Base-by-base conservation (phyloP, 257 asterid species). In the Cinchona pubescens region DNA sequence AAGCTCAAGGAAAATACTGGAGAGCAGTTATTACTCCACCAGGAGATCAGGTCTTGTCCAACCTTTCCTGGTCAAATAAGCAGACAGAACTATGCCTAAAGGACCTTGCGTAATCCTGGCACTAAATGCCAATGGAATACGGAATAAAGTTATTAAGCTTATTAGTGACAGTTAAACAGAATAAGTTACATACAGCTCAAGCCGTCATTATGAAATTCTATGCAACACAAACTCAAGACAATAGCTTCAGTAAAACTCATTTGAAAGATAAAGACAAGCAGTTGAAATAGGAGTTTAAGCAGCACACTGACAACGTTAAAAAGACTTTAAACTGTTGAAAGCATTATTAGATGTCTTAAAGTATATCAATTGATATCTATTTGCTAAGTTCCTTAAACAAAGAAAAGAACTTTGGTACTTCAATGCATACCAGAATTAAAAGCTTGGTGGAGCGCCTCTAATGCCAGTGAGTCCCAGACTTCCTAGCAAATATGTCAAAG, bases 401-500 rank as follows among this genome's bases (percentile, higher is more conserved):
- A 72, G 45, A 72, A 37, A 23, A 11, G 25, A 53, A 34, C 34
- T 25, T 9, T 35, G 37, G 37, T 71, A 25, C 37, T 34, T 38
- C 62, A 70, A 35, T 69, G 72, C 71, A 70, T 88, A 94, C 99
- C 99, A 73, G 98, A 86, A n/a, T n/a, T n/a, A n/a, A n/a, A n/a
- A 75, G 97, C 92, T 84, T 92, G 96, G 77, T 78, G 90, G 75
- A 94, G 92, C 76, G 78, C 81, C 73, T 94, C 99, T 81, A 88
- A 78, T 69, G 97, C 94, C 85, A 90, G 72, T 7, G 97, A 84
- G 83, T 94, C 99, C 99, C 99, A 94, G 69, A 87, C 51, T 45
- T 80, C 96, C 99, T 94, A 81, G 46, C 35, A 78, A 74, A 83
- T 51, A 49, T 37, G 40, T 42, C 23, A 69, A 42, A 73, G 21